Base-by-base conservation (phyloP, 2,329 filamentous ascomycete species). In the Penicillium concentricum region DNA sequence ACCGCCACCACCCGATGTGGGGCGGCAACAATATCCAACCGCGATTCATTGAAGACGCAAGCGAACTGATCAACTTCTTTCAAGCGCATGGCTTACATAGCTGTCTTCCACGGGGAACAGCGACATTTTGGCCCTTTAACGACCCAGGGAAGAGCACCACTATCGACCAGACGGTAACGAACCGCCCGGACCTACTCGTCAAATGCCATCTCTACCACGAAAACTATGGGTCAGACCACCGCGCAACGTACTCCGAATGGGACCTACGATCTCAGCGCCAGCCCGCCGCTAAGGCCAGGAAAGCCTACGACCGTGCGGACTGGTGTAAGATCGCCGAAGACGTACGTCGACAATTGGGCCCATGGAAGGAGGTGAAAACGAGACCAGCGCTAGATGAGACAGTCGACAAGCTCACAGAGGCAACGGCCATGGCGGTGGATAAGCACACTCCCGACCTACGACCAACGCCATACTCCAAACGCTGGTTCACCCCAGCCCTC, bases 401-500 rank as follows among this genome's bases (percentile, higher is more conserved):
- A 12, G 51, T 57, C 1, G 26, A 54, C 13, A 57, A 44, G n/a
- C 56, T 58, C 7, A 54, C 45, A 24, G 30, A 41, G 22, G 49
- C 41, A 15, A 60, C 57, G 3, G 20, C 39, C 13, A 16, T 5
- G 24, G 59, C 59, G 6, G 49, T 67, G 13, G 54, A 64, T 18
- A 26, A 46, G 22, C 37, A 59, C 44, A 66, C 47, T 13, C 50
- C 50, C 3, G 22, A 57, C 20, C 3, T 4, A 13, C 48, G 37
- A 9, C 45, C 50, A 37, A 47, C 39, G 28, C 35, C 16, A 32
- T 70, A 69, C 54, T 59, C 60, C 4, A 69, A 70, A 43, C 22
- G 57, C 26, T 68, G 61, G 64, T 69, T 68, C 32, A 67, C 60
- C 2, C 62, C 57, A 1, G 62, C 60, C 4, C 59, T 69, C 10